Conservation (phyloP, 1,284 basidiomycete species). For the Coniophora puteana region DNA sequence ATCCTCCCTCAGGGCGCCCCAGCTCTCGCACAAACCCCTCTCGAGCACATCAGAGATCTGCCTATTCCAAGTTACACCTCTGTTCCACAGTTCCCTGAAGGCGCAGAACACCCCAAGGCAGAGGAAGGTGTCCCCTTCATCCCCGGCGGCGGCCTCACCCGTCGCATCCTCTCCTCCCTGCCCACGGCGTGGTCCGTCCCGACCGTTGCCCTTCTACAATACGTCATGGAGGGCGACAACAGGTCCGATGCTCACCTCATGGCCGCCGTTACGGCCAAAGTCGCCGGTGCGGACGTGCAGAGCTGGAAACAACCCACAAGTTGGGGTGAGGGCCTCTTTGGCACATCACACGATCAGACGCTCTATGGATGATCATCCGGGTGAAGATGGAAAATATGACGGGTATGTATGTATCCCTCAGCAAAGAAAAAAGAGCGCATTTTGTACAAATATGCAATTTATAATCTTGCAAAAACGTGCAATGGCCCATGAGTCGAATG, state of each 20-base stretch:
- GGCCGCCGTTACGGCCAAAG: constrained; percentile 48
- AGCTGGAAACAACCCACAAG: constrained; percentile 60
- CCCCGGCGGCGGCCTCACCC: constrained; percentile 72
- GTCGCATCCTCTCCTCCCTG: constrained; percentile 57
- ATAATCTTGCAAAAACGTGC: too few species aligned
- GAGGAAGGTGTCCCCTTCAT: constrained; percentile 50
- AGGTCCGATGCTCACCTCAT: constrained; percentile 64
- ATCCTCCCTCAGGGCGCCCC: constrained; percentile 40
- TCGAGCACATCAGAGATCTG: constrained; percentile 36
- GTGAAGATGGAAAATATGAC: too few species aligned
- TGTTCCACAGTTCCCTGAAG: constrained; percentile 30
- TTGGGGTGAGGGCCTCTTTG: constrained; percentile 69
- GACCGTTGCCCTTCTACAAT: constrained; percentile 55
- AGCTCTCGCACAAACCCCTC: constrained; percentile 34
- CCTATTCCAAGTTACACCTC: constrained; percentile 51
- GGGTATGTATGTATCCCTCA: too few species aligned
- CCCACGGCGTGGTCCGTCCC: constrained; percentile 55
- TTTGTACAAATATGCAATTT: too few species aligned
- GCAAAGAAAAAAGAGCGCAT: too few species aligned
- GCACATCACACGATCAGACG: constrained; percentile 65
- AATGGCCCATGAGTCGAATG: too few species aligned
- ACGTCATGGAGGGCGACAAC: constrained; percentile 78
- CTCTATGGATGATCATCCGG: constrained; percentile 57
- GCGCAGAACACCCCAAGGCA: constrained; percentile 25
- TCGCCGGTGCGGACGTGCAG: constrained; percentile 37